These are phyloP conservation scores for Triticum turgidum DNA, from an alignment of 176 grass and related monocot genomes.

Conservation along the genomic window DNA sequence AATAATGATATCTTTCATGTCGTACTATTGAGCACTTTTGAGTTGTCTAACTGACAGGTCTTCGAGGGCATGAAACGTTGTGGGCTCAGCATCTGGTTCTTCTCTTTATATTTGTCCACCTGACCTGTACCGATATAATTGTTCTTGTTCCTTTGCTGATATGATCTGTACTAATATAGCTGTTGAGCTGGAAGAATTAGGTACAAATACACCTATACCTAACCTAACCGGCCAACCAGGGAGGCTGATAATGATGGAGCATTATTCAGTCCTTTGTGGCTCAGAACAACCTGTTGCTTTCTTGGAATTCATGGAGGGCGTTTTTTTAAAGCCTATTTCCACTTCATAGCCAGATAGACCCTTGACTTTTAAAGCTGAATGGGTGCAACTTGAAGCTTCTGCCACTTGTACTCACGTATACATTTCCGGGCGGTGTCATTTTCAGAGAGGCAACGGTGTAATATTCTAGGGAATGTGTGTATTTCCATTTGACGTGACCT, in stretches of 20 bases:
- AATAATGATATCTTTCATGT: slow-evolving; percentile 4
- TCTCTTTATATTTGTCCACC: slow-evolving; percentile 26
- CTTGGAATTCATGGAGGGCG: slow-evolving; percentile 32
- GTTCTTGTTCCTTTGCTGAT: slow-evolving; percentile 43
- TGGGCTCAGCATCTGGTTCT: slow-evolving; percentile 40
- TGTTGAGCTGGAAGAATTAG: slow-evolving; percentile 57
- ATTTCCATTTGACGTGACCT: slow-evolving; percentile 3
- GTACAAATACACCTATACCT: slow-evolving; percentile 40
- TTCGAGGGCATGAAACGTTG: slow-evolving; percentile 20
- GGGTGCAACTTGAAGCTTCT: slow-evolving; percentile 25
- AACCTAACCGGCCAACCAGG: slow-evolving; percentile 34
- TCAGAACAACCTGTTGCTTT: slow-evolving; percentile 56
- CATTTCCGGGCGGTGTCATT: slow-evolving; percentile 4
- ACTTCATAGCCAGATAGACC: slow-evolving; percentile 44
- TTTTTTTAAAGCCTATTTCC: slow-evolving; percentile 32
- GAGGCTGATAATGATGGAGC: slow-evolving; percentile 33
- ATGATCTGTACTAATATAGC: slow-evolving; percentile 39
- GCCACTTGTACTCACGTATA: not conserved
- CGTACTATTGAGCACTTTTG: not conserved
- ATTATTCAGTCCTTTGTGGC: slow-evolving; percentile 27
- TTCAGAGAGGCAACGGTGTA: not conserved
- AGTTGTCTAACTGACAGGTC: slow-evolving; percentile 24
- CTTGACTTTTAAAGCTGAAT: slow-evolving; percentile 50
- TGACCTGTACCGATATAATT: slow-evolving; percentile 49
- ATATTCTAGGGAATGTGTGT: slow-evolving; percentile 6